Evolutionary conservation across 163 green algal species (phyloP).

Genomic region (Botryococcus braunii): DNA sequence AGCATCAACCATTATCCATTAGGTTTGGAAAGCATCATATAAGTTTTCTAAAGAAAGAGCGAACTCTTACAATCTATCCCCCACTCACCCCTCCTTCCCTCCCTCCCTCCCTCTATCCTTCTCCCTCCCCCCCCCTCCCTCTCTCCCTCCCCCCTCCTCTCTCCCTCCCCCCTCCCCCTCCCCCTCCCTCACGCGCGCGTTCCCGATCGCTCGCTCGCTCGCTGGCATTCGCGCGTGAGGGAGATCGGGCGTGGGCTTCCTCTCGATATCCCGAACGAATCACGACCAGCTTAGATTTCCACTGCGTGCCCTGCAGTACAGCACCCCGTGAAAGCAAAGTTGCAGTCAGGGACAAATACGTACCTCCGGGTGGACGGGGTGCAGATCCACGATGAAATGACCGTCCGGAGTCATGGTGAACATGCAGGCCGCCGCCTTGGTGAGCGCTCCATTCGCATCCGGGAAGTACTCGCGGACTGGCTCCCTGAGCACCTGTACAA

Average conservation of each 20-base stretch:
- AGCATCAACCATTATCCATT: too few species aligned
- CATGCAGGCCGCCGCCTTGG: constrained; percentile 27
- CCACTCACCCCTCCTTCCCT: not conserved
- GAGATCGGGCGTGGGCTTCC: too few species aligned
- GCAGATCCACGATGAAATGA: constrained; percentile 43
- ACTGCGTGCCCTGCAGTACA: not conserved
- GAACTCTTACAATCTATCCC: not conserved
- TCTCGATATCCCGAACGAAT: constrained; percentile 29
- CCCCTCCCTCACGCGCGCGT: too few species aligned
- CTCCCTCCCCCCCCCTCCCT: too few species aligned
- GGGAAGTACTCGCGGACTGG: constrained; percentile 35
- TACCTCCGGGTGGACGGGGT: constrained; percentile 30
- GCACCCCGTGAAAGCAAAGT: not conserved
- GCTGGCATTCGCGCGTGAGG: too few species aligned
- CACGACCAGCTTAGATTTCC: constrained; percentile 27
- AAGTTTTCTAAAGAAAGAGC: not conserved
- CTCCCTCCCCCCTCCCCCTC: too few species aligned
- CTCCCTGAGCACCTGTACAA: constrained; percentile 21
- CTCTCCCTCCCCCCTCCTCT: too few species aligned
- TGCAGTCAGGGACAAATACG: not conserved
- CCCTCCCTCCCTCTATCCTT: too few species aligned
- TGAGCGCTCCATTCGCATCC: constrained; percentile 19
- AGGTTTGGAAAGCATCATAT: not conserved
- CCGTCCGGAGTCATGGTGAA: constrained; percentile 49
- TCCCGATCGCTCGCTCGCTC: too few species aligned